Conservation (phyloP, 176 grass and related monocot genomes). For the Pontederia paniculata region DNA sequence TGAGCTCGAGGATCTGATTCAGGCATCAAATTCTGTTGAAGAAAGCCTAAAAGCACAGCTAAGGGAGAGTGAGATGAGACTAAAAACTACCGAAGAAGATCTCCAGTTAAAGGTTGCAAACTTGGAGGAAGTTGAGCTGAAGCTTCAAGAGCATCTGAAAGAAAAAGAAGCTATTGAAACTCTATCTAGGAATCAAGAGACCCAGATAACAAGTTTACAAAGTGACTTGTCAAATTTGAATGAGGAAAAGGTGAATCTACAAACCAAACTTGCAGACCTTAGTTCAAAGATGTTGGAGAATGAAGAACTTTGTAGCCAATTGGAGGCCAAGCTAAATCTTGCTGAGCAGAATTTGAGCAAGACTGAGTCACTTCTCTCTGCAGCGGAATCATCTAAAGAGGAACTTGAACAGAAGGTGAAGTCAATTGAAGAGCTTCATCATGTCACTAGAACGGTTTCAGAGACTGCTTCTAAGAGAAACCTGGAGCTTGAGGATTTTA, state of each 20-base stretch:
- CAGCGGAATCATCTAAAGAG: too few relatives aligned
- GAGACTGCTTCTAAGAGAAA: too few relatives aligned
- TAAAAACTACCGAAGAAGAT: conserved; percentile 34
- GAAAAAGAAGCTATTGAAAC: conserved; percentile 26
- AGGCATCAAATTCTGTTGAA: too few relatives aligned
- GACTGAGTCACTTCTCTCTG: too few relatives aligned
- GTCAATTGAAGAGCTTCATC: background rate
- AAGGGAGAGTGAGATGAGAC: conserved; percentile 40
- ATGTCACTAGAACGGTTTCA: too few relatives aligned
- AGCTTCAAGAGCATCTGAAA: conserved; percentile 36
- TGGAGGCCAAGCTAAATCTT: too few relatives aligned
- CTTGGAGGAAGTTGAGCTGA: conserved; percentile 37
- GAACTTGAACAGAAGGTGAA: background rate
- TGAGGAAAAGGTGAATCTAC: background rate
- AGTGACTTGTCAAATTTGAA: too few relatives aligned
- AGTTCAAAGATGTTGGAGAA: background rate
- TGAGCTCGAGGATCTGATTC: too few relatives aligned
- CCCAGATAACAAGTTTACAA: too few relatives aligned
- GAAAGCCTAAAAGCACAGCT: conserved; percentile 25
- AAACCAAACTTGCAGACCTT: background rate
- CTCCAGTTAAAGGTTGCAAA: conserved; percentile 35
- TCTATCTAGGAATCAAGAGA: too few relatives aligned
- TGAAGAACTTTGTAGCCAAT: background rate
- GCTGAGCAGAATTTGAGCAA: too few relatives aligned
- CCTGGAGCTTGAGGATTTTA: too few relatives aligned